Evolutionary conservation across 306 rosid genomes (phyloP).

Genomic region (Vicia villosa): DNA sequence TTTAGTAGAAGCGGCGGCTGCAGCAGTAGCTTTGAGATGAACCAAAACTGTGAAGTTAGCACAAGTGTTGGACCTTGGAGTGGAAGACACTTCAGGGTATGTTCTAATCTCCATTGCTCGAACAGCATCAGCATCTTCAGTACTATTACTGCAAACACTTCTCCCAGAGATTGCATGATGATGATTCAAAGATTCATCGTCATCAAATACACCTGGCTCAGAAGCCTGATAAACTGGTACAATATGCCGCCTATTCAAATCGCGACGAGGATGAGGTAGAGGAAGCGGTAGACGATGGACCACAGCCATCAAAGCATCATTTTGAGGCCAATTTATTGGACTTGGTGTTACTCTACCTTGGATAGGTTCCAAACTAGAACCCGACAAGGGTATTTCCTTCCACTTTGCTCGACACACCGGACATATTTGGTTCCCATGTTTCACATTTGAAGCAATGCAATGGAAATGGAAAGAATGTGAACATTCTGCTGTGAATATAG

Average conservation of each 20-base stretch:
- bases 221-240: slow-evolving; percentile 79
- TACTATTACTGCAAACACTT: slow-evolving; percentile 40
- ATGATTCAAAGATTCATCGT: slow-evolving; percentile 78
- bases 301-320: slow-evolving; percentile 83
- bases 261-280: slow-evolving; percentile 72
- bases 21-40: slow-evolving; percentile 86
- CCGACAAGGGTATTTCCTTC: slow-evolving; percentile 88
- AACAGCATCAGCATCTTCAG: slow-evolving; percentile 41
- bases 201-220: slow-evolving; percentile 82
- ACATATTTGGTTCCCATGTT: slow-evolving; percentile 90
- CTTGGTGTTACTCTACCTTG: slow-evolving; percentile 57
- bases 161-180: slow-evolving; percentile 48
- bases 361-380: slow-evolving; percentile 59
- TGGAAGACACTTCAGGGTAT: slow-evolving; percentile 77
- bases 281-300: slow-evolving; percentile 77
- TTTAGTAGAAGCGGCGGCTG: slow-evolving; percentile 44
- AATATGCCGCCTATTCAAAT: slow-evolving; percentile 64
- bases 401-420: slow-evolving; percentile 97
- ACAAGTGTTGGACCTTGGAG: slow-evolving; percentile 50
- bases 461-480: slow-evolving; percentile 97
- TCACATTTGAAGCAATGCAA: slow-evolving; percentile 85
- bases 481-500: slow-evolving; percentile 94
- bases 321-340: slow-evolving; percentile 77
- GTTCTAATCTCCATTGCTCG: slow-evolving; percentile 67
- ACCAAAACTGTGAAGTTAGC: slow-evolving; percentile 73